These are phyloP conservation scores for Eremothecium sinecaudum DNA, from an alignment of 1,139 yeast genomes.

Conservation along the genomic window DNA sequence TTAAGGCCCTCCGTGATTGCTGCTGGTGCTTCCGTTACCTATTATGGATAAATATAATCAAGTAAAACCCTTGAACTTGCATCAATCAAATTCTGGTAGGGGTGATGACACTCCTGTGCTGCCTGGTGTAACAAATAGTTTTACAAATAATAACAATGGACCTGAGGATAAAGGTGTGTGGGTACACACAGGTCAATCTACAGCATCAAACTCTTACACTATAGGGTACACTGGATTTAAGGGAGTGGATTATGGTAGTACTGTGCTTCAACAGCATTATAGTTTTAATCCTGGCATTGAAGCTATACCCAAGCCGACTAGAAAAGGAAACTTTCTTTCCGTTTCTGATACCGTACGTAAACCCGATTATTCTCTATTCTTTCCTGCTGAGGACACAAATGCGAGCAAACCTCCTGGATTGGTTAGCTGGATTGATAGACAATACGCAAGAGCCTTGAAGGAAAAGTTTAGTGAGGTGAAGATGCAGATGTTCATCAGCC, in stretches of 20 bases:
- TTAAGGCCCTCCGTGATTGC: not conserved
- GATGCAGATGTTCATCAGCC: constrained; percentile 33
- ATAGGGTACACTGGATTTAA: not conserved
- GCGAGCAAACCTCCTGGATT: constrained; percentile 2
- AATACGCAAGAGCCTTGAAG: constrained; percentile 3
- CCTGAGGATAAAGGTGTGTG: not conserved
- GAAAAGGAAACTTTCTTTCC: not conserved
- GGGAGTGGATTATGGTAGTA: constrained; percentile 1
- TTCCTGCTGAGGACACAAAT: not conserved
- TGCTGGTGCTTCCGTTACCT: not conserved
- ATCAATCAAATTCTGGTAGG: not conserved
- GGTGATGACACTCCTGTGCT: not conserved
- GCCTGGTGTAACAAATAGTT: not conserved
- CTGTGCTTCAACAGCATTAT: constrained; percentile 3
- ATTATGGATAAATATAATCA: constrained; percentile 8
- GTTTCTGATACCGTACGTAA: constrained; percentile 1
- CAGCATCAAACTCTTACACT: not conserved
- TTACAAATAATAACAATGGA: not conserved
- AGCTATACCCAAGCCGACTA: constrained; percentile 1
- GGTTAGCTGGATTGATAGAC: constrained; percentile 5
- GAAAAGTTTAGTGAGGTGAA: constrained; percentile 17
- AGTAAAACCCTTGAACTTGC: constrained; percentile 8
- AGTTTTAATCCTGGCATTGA: not conserved
- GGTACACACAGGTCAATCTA: not conserved
- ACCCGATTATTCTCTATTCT: constrained; percentile 4